Base-by-base conservation (phyloP, 768 basidiomycete species). In the Neoboletus subvelutipes region DNA sequence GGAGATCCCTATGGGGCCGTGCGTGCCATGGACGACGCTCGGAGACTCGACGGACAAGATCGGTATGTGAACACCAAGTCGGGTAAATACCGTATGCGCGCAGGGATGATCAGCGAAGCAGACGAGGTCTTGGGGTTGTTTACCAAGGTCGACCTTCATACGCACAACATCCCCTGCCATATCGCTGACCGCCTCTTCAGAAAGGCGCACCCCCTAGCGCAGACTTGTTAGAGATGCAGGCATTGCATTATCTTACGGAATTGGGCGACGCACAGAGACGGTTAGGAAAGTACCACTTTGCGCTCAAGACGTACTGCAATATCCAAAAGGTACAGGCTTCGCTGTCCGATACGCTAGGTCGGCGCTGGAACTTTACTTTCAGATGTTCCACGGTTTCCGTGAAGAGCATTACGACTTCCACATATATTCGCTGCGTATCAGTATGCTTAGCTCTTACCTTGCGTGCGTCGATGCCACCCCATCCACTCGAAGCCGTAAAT, bases 341-440 rank as follows among this genome's bases (percentile, higher is more conserved):
- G 53, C 45, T 24, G 24, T 58, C 17, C 24, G 55, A 51, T 29
- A 31, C 33, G 58, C 43, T 41, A 34, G 31, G 29, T 29, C 37
- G 34, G 45, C 22, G 45, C 46, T 65, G 36, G 22, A 65, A 52
- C 48, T 17, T 40, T 50, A 22, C 33, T 48, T 29, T 40, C 57
- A 92, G 91, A 75, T 87, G 17, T 98, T 96, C 70, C 81, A 87
- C 52, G 89, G 90, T 51, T 83, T 90, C 61, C 93, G 97, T 61
- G 94, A 98, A 62, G 95, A 97, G 66, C 94, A 98, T 73, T 98
- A 89, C 64, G 97, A 99, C 72, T 99, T 99, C 80, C 97, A 99
- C 70, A 85, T 89, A 8, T 99, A 98, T 71, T 92, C 92, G 62
- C 62, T 98, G 62, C 86, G 97, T 52, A 94, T 91, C 64, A 90